Base-by-base conservation (phyloP, 257 asterid species). In the Cynanchum wilfordii region DNA sequence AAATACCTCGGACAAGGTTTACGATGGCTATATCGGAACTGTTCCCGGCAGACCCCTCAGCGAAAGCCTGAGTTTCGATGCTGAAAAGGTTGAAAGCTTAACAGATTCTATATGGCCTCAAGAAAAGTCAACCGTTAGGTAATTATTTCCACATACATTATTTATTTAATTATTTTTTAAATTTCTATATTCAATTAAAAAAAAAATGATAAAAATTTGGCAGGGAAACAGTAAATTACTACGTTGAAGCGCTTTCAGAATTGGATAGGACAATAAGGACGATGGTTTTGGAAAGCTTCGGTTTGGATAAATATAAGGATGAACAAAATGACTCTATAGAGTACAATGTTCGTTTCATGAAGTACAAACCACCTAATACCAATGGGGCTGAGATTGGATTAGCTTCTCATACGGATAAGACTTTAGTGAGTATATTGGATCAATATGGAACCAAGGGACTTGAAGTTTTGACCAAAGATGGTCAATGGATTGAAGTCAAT, bases 31-130 rank as follows among this genome's bases (percentile, higher is more conserved):
- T 15, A 82, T 81, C 24, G 87, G 87, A 0, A 83, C 80, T 56
- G 52, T 49, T 63, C 80, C 87, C 3, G 0, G 66, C 3, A 64
- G 82, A 5, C 90, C 90, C 11, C 56, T 86, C 30, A 82, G 75
- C 36, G 89, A 86, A 79, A 79, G 89, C 11, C 22, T 86, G 2
- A 87, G 87, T 11, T 70, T 86, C 51, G 87, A 79, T 63, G 64
- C 3, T 5, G 68, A 75, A 69, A 84, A 77, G 47, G 76, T 73
- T 10, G 9, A 77, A 20, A 68, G 13, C 4, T 86, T 86, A 30
- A 75, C 82, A 16, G 24, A 4, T 62, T 78, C 81, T 62, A 24
- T 84, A 59, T 86, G 91, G 91, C 91, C 91, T 9, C 69, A 77
- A 0, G 91, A 87, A 58, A 82, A 86, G 42, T 25, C 70, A 15